These are phyloP conservation scores for Macroventuria anomochaeta DNA, from an alignment of 2,329 filamentous ascomycete species.

Conservation along the genomic window DNA sequence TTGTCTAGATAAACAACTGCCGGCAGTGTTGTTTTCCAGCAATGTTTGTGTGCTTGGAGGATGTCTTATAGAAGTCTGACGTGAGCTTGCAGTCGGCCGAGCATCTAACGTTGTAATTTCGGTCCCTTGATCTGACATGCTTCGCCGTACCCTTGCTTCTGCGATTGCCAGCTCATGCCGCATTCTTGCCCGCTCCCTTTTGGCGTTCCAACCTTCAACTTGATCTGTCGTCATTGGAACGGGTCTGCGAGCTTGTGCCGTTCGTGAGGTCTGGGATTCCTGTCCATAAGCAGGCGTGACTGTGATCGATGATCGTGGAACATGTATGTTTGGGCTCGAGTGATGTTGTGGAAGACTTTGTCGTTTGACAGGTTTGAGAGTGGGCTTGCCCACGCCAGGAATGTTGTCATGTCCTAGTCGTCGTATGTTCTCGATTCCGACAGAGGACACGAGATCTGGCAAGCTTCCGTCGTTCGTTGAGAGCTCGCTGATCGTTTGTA, in stretches of 20 bases:
- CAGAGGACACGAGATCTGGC: constrained; percentile 19
- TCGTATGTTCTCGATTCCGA: constrained; percentile 9
- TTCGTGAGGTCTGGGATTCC: constrained; percentile 6
- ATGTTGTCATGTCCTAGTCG: constrained; percentile 2
- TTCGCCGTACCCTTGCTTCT: constrained; percentile 18
- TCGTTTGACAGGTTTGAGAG: constrained; percentile 18
- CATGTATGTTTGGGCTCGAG: not conserved
- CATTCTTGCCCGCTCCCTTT: constrained; percentile 25
- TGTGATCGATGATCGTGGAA: constrained; percentile 2
- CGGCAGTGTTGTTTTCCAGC: constrained; percentile 21
- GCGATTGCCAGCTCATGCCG: constrained; percentile 25
- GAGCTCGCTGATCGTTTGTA: constrained; percentile 41
- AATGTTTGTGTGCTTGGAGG: constrained; percentile 26
- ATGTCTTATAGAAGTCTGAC: constrained; percentile 11
- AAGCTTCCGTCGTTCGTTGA: constrained; percentile 21
- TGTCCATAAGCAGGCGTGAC: constrained; percentile 10
- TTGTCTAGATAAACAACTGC: constrained; percentile 5
- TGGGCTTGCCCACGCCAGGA: not conserved
- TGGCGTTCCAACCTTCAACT: constrained; percentile 29
- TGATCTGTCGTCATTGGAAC: not conserved
- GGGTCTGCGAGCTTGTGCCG: not conserved
- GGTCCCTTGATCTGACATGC: constrained; percentile 16
- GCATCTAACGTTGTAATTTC: constrained; percentile 15
- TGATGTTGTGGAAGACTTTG: constrained; percentile 27
- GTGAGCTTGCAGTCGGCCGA: constrained; percentile 6